Percentiles rank a stretch among this genome's conserved stretches.
Evolutionary conservation across 805 yeast species (phyloP).

Genomic region (Saccharomycopsis vini): DNA sequence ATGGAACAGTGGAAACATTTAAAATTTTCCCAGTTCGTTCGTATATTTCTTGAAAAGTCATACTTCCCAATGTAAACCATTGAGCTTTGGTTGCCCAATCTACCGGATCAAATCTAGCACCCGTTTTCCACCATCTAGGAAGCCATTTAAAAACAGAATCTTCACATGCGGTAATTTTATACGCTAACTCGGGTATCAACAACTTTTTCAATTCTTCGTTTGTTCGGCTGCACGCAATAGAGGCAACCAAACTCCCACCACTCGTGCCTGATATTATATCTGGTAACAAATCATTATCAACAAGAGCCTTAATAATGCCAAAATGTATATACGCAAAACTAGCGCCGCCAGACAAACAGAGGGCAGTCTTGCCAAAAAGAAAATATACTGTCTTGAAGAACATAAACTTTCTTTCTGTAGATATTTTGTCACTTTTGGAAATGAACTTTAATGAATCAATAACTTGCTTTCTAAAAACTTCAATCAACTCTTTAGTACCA

Average conservation of each 20-base stretch:
- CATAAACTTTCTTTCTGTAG: conserved; percentile 34
- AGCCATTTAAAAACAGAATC: conserved; percentile 54
- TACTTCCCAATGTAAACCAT: conserved; percentile 67
- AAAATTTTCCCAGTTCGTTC: conserved; percentile 60
- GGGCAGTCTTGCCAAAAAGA: conserved; percentile 64
- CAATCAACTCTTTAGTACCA: conserved; percentile 60
- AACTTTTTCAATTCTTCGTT: conserved; percentile 52
- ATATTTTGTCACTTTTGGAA: conserved; percentile 30
- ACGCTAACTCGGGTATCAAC: conserved; percentile 52
- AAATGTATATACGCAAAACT: conserved; percentile 70
- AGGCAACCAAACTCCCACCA: conserved; percentile 75
- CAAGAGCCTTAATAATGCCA: conserved; percentile 63
- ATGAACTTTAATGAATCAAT: conserved; percentile 38
- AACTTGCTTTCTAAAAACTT: conserved; percentile 45
- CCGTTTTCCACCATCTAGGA: conserved; percentile 60
- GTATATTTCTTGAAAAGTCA: conserved; percentile 63
- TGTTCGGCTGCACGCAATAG: conserved; percentile 59
- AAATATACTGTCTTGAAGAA: conserved; percentile 51
- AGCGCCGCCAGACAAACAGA: conserved; percentile 74
- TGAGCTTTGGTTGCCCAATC: conserved; percentile 62
- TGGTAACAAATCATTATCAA: conserved; percentile 61
- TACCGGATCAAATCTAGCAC: conserved; percentile 68
- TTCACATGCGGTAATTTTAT: conserved; percentile 60
- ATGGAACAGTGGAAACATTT: conserved; percentile 72
- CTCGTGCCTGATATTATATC: conserved; percentile 67